These are phyloP conservation scores for Cladosporium sp. DNA, from an alignment of 2,329 filamentous ascomycete species.

Conservation along the genomic window DNA sequence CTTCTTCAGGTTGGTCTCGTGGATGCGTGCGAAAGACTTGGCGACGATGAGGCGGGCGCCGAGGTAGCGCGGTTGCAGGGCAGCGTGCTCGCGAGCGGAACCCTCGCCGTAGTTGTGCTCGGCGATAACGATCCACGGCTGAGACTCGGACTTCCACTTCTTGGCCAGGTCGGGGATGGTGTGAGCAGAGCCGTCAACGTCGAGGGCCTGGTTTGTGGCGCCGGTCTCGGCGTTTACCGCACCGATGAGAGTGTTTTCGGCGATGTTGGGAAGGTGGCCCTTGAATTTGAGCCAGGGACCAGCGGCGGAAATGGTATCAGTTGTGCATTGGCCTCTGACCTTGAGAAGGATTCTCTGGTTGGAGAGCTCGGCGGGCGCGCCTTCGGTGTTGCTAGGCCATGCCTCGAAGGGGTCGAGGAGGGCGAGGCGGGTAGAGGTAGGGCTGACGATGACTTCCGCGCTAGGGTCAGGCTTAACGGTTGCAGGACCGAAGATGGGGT, in stretches of 20 bases:
- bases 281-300: constrained; percentile 99
- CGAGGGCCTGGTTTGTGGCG: constrained; percentile 89
- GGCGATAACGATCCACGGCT: constrained; percentile 88
- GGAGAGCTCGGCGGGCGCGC: constrained; percentile 54
- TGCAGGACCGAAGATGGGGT: constrained; percentile 67
- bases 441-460: constrained; percentile 71
- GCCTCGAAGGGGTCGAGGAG: constrained; percentile 83
- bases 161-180: constrained; percentile 84
- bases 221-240: constrained; percentile 87
- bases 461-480: constrained; percentile 66
- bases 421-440: constrained; percentile 84
- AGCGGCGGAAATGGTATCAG: constrained; percentile 95
- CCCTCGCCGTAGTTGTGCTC: constrained; percentile 98
- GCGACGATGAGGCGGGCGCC: constrained; percentile 77
- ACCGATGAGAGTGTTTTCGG: constrained; percentile 93
- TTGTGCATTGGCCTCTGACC: constrained; percentile 96
- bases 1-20: constrained; percentile 96
- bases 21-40: constrained; percentile 86
- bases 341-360: constrained; percentile 88
- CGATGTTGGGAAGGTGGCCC: constrained; percentile 96
- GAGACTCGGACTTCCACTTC: constrained; percentile 70
- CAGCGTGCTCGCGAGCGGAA: constrained; percentile 82
- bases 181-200: constrained; percentile 62
- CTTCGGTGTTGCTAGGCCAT: constrained; percentile 57
- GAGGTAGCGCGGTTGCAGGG: constrained; percentile 84